Conservation (phyloP, 176 grass and related monocot genomes). For the Avena sativa region DNA sequence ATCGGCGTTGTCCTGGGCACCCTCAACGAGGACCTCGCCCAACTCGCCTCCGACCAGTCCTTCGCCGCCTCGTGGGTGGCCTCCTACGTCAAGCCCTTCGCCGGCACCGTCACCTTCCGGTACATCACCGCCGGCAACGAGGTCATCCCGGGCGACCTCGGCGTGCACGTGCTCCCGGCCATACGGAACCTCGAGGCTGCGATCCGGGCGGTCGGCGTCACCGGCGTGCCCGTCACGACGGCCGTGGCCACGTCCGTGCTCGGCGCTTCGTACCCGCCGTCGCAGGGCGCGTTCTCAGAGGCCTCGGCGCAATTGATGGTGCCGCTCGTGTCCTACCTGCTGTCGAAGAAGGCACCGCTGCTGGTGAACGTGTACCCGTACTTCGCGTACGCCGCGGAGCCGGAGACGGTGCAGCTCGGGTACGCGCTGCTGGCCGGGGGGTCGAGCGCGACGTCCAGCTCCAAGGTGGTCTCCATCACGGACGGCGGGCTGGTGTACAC, state of each 20-base stretch:
- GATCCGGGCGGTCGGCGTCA: slow-evolving; percentile 48
- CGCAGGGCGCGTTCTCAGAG: slow-evolving; percentile 66
- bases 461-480: slow-evolving; percentile 16
- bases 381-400: slow-evolving; percentile 65
- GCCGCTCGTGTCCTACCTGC: slow-evolving; percentile 57
- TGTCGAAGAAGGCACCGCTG: slow-evolving; percentile 55
- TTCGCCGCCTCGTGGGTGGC: slow-evolving; percentile 79
- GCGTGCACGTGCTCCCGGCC: slow-evolving; percentile 63
- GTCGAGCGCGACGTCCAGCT: slow-evolving; percentile 21
- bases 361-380: slow-evolving; percentile 87
- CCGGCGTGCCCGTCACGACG: slow-evolving; percentile 69
- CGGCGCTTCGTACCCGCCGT: slow-evolving; percentile 72
- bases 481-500: slow-evolving; percentile 74
- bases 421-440: slow-evolving; percentile 69
- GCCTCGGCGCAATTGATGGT: slow-evolving; percentile 52
- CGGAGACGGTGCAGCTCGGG: slow-evolving; percentile 54
- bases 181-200: slow-evolving; percentile 73
- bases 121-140: slow-evolving; percentile 97
- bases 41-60: slow-evolving; percentile 54
- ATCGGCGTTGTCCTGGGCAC: slow-evolving; percentile 85
- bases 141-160: slow-evolving; percentile 55
- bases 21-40: slow-evolving; percentile 72
- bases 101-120: slow-evolving; percentile 62
- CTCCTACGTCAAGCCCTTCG: slow-evolving; percentile 76
- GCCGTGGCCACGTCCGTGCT: slow-evolving; percentile 61